These are phyloP conservation scores for Agmasoma carcini DNA, from an alignment of 371 early-diverging fungal species.

Conservation along the genomic window DNA sequence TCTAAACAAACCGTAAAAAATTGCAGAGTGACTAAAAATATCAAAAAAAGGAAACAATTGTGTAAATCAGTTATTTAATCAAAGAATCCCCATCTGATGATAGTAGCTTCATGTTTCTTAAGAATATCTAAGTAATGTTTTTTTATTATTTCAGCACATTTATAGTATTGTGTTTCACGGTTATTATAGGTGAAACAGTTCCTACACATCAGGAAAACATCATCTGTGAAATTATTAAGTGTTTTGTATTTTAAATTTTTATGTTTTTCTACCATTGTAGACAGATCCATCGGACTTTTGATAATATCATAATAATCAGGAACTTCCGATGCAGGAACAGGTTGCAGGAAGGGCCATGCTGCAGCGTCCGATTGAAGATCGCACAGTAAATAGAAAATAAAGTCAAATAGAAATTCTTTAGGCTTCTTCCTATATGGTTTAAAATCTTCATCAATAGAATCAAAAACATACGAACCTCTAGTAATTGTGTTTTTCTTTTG, in stretches of 20 bases:
- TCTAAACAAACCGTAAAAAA: not conserved
- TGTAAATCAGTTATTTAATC: not conserved
- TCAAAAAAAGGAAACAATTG: not conserved
- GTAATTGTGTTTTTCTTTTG: conserved; percentile 12
- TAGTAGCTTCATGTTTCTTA: conserved; percentile 15
- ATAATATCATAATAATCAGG: conserved; percentile 86
- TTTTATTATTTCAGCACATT: conserved; percentile 57
- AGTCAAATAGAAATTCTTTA: conserved; percentile 55
- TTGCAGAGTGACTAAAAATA: no score
- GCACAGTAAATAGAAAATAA: conserved; percentile 60
- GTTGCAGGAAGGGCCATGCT: conserved; percentile 90
- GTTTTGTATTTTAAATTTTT: conserved; percentile 61
- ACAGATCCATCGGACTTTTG: conserved; percentile 86
- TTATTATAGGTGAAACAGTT: conserved; percentile 73
- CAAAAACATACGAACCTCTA: no score
- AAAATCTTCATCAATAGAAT: no score
- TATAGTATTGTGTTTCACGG: conserved; percentile 61
- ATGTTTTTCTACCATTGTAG: conserved; percentile 61
- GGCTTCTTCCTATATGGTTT: not conserved
- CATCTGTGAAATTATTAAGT: conserved; percentile 61
- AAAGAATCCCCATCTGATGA: conserved; percentile 15
- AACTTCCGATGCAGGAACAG: conserved; percentile 67
- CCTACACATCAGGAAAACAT: conserved; percentile 64
- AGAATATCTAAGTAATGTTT: conserved; percentile 22
- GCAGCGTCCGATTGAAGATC: conserved; percentile 63